Evolutionary conservation across 2,329 filamentous ascomycete species (phyloP), one percentile per base, ranked within the genome.

Genomic region (Lasiodiplodia sp.): DNA sequence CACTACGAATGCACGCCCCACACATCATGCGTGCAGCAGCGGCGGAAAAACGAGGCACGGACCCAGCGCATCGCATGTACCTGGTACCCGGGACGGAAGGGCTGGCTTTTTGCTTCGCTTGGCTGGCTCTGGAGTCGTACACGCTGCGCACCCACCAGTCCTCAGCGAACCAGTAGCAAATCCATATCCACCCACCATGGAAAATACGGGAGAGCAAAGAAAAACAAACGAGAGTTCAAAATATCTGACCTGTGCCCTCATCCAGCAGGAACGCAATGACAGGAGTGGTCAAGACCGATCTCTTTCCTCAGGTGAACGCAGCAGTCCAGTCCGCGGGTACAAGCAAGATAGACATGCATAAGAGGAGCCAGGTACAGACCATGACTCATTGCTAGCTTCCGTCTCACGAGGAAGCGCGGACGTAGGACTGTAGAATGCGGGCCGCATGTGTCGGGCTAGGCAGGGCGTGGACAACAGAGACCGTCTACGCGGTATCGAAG

Each of bases 61-160:
- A 47, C 21, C 44, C 7, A n/a, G 18, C 44, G 6, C 44, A 47
- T 21, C 44, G 7, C 40, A 47, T 47, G 18, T 47, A 57, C 55
- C 55, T 21, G 55, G 55, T 57, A 23, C 23, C 55, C 18, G 55
- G 55, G 55, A 40, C 55, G n/a, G 37, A 57, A 57, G 18, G 34
- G 34, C 53, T 56, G 28, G 23, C 21, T 18, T 52, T 21, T 52
- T 28, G 51, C 53, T 47, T 56, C 53, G 53, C 53, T 56, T 56
- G 53, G 53, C 55, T 57, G 40, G 55, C 16, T 1, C 10, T 47
- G n/a, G 44, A 47, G 34, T 57, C 55, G 55, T 57, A 56, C 28
- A n/a, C 52, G 34, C n/a, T 10, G 55, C 37, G n/a, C 34, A 57
- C 23, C 31, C 34, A 38, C 31, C 55, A 57, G 18, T 18, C 16